Percentiles rank a stretch among this genome's conserved stretches.
Conservation (phyloP, 352 stramenopile species). For the Phytophthora vignae region DNA sequence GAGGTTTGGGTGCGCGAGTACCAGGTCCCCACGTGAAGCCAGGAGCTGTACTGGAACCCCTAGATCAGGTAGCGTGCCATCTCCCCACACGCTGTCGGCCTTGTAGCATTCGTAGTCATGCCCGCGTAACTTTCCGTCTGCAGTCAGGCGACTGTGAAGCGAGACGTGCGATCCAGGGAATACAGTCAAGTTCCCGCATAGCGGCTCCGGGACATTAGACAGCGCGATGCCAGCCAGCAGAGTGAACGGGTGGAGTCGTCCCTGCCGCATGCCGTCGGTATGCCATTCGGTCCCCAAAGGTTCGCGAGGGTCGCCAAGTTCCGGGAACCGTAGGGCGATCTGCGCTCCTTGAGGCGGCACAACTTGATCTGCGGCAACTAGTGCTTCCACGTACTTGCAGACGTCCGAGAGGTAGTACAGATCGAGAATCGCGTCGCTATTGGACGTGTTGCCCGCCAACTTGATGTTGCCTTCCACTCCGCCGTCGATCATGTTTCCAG, state of each 20-base stretch:
- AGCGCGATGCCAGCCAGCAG: slow-evolving; percentile 73
- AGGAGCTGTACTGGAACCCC: slow-evolving; percentile 69
- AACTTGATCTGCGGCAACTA: slow-evolving; percentile 60
- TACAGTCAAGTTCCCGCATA: slow-evolving; percentile 77
- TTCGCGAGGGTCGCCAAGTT: slow-evolving; percentile 68
- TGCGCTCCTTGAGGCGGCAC: slow-evolving; percentile 63
- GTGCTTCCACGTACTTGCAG: slow-evolving; percentile 63
- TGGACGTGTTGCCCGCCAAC: slow-evolving; percentile 75
- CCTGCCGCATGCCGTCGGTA: slow-evolving; percentile 84
- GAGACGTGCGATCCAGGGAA: slow-evolving; percentile 70
- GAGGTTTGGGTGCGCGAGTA: slow-evolving; percentile 78
- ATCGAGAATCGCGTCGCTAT: slow-evolving; percentile 65
- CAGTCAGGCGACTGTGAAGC: slow-evolving; percentile 59
- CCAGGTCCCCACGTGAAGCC: slow-evolving; percentile 63
- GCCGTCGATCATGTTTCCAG: slow-evolving; percentile 74
- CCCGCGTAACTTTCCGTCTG: slow-evolving; percentile 62
- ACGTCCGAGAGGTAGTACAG: slow-evolving; percentile 66
- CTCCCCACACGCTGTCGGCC: slow-evolving; percentile 78
- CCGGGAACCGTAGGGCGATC: slow-evolving; percentile 78
- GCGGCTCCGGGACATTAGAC: slow-evolving; percentile 68
- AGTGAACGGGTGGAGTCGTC: slow-evolving; percentile 73
- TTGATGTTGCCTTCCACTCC: slow-evolving; percentile 79
- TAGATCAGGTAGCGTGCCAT: slow-evolving; percentile 74
- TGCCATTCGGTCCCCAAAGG: slow-evolving; percentile 81
- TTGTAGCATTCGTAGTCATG: slow-evolving; percentile 68